These are phyloP conservation scores for Arxiozyma slooffiae DNA, from an alignment of 1,139 yeast species.

Conservation along the genomic window DNA sequence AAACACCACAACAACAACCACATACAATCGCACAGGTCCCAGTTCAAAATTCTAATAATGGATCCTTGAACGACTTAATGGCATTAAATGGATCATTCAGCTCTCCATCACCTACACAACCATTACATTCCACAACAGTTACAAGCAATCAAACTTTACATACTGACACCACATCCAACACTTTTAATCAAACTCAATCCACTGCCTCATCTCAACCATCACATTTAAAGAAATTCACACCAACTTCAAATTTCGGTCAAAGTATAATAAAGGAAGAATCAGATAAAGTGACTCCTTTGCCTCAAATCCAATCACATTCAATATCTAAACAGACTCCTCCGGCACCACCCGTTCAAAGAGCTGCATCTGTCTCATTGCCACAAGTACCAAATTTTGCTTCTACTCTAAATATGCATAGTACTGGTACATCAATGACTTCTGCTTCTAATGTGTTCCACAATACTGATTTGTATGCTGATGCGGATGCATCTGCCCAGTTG, in stretches of 20 bases:
- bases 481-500: slow-evolving; percentile 53
- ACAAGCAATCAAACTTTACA: slow-evolving; percentile 1
- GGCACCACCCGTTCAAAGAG: slow-evolving; percentile 28
- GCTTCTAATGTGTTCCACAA: slow-evolving; percentile 24
- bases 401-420: slow-evolving; percentile 9
- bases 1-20: too few relatives aligned
- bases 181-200: too few relatives aligned
- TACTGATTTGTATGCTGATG: slow-evolving; percentile 47
- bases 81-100: slow-evolving; percentile 45
- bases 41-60: slow-evolving; percentile 33
- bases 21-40: slow-evolving; percentile 17
- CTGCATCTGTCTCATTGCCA: slow-evolving; percentile 21
- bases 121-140: slow-evolving; percentile 10
- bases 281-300: slow-evolving; percentile 13
- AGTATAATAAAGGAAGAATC: slow-evolving; percentile 37
- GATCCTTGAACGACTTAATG: slow-evolving; percentile 60
- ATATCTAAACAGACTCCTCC: slow-evolving; percentile 11
- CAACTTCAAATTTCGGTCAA: slow-evolving; percentile 55
- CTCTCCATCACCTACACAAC: slow-evolving; percentile 25
- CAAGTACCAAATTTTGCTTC: slow-evolving; percentile 27
- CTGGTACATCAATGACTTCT: slow-evolving; percentile 11
- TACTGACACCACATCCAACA: slow-evolving; percentile 16
- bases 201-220: slow-evolving; percentile 1
- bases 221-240: slow-evolving; percentile 31
- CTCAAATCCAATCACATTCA: slow-evolving; percentile 20